Evolutionary conservation across 2,329 filamentous ascomycete genomes (phyloP).

Genomic region (Microcyclosporella mali): DNA sequence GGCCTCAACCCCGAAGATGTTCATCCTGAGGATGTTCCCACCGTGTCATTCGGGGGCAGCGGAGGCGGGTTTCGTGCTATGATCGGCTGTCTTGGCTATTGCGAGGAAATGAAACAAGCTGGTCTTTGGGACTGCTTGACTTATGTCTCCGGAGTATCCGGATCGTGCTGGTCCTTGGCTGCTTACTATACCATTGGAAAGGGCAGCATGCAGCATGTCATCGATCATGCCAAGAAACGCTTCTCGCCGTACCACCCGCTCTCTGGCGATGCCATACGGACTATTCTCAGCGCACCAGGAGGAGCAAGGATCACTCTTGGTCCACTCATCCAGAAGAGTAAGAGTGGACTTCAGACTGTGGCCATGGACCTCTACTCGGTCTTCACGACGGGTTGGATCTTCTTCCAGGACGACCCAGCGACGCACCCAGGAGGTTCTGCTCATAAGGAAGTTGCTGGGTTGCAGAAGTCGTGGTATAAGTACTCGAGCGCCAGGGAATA

Average conservation of each 20-base stretch:
- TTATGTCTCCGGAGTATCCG: constrained; percentile 30
- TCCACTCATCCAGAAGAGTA: constrained; percentile 28
- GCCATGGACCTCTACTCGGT: constrained; percentile 31
- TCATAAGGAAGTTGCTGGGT: constrained; percentile 20
- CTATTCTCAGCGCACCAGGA: constrained; percentile 22
- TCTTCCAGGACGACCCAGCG: constrained; percentile 26
- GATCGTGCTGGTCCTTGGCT: constrained; percentile 30
- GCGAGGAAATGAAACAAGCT: constrained; percentile 24
- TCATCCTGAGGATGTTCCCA: constrained; percentile 29
- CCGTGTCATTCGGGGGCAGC: constrained; percentile 28
- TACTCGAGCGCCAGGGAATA: constrained; percentile 24
- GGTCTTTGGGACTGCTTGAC: constrained; percentile 31
- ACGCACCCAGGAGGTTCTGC: constrained; percentile 17
- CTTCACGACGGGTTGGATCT: constrained; percentile 30
- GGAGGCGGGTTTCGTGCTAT: constrained; percentile 31
- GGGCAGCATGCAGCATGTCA: constrained; percentile 24
- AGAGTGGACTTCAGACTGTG: constrained; percentile 27
- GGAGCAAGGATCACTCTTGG: constrained; percentile 28
- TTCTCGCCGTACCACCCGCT: constrained; percentile 31
- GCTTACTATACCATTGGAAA: constrained; percentile 31
- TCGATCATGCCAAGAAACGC: constrained; percentile 30
- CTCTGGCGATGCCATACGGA: constrained; percentile 29
- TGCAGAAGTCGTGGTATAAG: constrained; percentile 26
- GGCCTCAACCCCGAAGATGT: constrained; percentile 24
- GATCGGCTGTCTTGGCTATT: constrained; percentile 27